A percentile compares a stretch with the other conserved stretches of the same genome.
phyloP scores from a whole-genome alignment of 768 basidiomycete genomes.

The Leucosporidium scottii region DNA sequence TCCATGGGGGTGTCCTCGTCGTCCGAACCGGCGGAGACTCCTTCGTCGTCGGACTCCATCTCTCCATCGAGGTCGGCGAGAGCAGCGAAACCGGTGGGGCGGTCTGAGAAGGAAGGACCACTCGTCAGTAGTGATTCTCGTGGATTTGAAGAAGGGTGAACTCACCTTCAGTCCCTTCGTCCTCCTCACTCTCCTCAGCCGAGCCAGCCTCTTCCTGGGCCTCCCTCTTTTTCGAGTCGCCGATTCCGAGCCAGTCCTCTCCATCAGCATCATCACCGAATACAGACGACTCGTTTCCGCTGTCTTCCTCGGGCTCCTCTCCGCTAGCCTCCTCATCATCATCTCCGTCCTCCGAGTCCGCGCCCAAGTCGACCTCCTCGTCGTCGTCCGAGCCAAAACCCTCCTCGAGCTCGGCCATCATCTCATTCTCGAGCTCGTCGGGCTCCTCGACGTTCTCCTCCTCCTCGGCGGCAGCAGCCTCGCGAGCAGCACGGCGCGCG shows the following conservation, averaged over 20 bases:
- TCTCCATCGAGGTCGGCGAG: constrained; percentile 45
- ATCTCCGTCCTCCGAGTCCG: constrained; percentile 1
- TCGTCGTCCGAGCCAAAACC: constrained; percentile 1
- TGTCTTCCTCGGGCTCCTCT: constrained; percentile 26
- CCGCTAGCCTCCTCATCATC: constrained; percentile 13
- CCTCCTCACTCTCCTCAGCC: constrained; percentile 32
- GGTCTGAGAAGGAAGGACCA: constrained; percentile 18
- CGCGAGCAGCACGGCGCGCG: background rate
- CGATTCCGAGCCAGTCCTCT: constrained; percentile 24
- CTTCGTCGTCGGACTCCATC: constrained; percentile 41
- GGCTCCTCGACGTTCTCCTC: constrained; percentile 11
- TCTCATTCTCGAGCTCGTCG: constrained; percentile 23
- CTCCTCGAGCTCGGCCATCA: constrained; percentile 15
- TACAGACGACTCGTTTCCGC: constrained; percentile 34
- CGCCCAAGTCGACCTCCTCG: constrained; percentile 11
- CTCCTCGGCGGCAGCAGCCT: constrained; percentile 13
- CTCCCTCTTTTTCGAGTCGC: constrained; percentile 23
- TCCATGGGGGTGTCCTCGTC: constrained; percentile 53
- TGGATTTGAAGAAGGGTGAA: constrained; percentile 35
- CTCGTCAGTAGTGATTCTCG: constrained; percentile 26
- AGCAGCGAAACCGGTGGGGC: constrained; percentile 40
- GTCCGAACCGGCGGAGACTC: constrained; percentile 25
- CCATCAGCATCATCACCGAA: constrained; percentile 39
- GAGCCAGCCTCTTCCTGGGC: constrained; percentile 22
- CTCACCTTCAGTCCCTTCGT: constrained; percentile 42